phyloP scores from a whole-genome alignment of 805 yeast species.

The Yarrowia divulgata region DNA sequence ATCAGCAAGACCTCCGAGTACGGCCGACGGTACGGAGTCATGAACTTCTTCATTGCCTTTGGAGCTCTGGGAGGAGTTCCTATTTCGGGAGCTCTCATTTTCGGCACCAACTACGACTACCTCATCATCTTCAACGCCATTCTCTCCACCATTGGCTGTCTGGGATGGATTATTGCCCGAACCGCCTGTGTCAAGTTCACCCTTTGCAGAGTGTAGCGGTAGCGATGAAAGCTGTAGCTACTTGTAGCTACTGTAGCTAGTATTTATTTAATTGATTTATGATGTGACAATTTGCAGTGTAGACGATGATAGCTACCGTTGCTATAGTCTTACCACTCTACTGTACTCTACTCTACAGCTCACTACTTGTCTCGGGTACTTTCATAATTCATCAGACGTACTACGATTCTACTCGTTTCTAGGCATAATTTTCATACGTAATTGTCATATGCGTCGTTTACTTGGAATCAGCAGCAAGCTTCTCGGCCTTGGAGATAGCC shows the following conservation, averaged over 20 bases:
- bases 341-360: not conserved
- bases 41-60: constrained; percentile 65
- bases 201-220: constrained; percentile 1
- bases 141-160: constrained; percentile 30
- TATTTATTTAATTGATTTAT: constrained; percentile 3
- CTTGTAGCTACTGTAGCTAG: not conserved
- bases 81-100: constrained; percentile 57
- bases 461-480: constrained; percentile 82
- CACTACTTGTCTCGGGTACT: constrained; percentile 11
- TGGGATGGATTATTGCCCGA: constrained; percentile 22
- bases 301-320: too few relatives aligned
- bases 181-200: constrained; percentile 29
- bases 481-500: constrained; percentile 98
- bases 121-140: constrained; percentile 40
- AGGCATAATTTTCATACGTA: constrained; percentile 40
- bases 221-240: not conserved
- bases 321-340: too few relatives aligned
- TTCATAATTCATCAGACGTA: constrained; percentile 34
- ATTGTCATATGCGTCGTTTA: constrained; percentile 43
- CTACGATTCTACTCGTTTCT: constrained; percentile 28
- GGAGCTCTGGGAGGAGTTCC: constrained; percentile 59
- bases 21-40: constrained; percentile 63
- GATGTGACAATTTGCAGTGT: too few relatives aligned
- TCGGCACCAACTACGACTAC: constrained; percentile 40
- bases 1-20: constrained; percentile 63